phyloP scores from a whole-genome alignment of 192 early-diverging fungal species.

The Mortierella antarctica region DNA sequence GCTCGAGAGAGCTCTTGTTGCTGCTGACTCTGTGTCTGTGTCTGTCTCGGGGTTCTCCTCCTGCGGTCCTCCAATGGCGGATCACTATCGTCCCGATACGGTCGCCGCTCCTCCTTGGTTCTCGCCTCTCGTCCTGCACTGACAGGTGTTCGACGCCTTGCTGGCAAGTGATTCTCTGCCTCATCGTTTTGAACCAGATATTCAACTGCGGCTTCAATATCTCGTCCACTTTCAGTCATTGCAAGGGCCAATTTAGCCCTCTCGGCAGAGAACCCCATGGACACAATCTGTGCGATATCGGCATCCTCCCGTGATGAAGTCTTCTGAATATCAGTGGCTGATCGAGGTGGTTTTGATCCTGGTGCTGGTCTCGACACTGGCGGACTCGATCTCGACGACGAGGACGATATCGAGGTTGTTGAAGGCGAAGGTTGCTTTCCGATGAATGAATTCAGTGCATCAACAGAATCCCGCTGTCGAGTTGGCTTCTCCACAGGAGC shows the following conservation, averaged over 20 bases:
- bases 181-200: slow-evolving; percentile 59
- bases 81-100: slow-evolving; percentile 29
- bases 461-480: slow-evolving; percentile 30
- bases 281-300: slow-evolving; percentile 78
- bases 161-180: slow-evolving; percentile 27
- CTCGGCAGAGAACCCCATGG: slow-evolving; percentile 82
- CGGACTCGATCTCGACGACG: slow-evolving; percentile 18
- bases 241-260: slow-evolving; percentile 76
- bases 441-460: slow-evolving; percentile 41
- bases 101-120: slow-evolving; percentile 3
- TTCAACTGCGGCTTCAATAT: slow-evolving; percentile 64
- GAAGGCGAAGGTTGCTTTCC: slow-evolving; percentile 39
- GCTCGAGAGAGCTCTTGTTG: slow-evolving; percentile 21
- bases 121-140: background rate
- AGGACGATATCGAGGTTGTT: background rate
- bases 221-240: slow-evolving; percentile 71
- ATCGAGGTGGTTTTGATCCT: slow-evolving; percentile 4
- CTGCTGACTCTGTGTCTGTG: background rate
- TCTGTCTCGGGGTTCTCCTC: slow-evolving; percentile 14
- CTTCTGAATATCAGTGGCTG: background rate
- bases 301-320: slow-evolving; percentile 45
- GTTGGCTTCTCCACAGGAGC: slow-evolving; percentile 23
- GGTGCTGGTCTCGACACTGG: slow-evolving; percentile 11
- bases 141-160: slow-evolving; percentile 8
- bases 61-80: slow-evolving; percentile 28